phyloP scores from a whole-genome alignment of 208 protist genomes.

The Herpetomonas muscarum region DNA sequence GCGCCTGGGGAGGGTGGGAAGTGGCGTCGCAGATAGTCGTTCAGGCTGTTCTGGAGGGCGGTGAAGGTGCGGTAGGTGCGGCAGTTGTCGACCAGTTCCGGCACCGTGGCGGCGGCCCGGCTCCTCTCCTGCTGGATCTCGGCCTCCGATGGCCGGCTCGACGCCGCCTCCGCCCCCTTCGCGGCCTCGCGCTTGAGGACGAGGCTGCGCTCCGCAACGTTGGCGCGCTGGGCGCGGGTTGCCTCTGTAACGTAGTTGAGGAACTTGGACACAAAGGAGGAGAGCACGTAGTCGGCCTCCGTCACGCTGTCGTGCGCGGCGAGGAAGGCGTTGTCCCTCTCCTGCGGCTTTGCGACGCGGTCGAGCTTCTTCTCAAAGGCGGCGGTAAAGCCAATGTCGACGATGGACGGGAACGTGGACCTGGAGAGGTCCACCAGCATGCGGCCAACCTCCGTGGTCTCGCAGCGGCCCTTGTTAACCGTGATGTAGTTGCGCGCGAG shows the following conservation, averaged over 20 bases:
- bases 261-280: conserved; percentile 75
- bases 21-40: conserved; percentile 74
- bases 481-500: conserved; percentile 80
- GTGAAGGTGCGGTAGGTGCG: conserved; percentile 78
- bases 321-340: conserved; percentile 12
- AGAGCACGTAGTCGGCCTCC: conserved; percentile 81
- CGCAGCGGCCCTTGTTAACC: conserved; percentile 73
- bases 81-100: conserved; percentile 43
- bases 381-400: conserved; percentile 88
- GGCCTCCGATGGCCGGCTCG: conserved; percentile 22
- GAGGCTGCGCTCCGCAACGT: conserved; percentile 62
- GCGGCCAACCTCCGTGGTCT: conserved; percentile 75
- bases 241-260: conserved; percentile 88
- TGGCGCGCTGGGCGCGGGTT: conserved; percentile 56
- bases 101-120: conserved; percentile 41
- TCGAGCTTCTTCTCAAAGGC: conserved; percentile 87
- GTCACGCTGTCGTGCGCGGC: conserved; percentile 27
- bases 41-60: conserved; percentile 75
- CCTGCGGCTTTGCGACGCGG: conserved; percentile 73
- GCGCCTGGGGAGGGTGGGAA: conserved; percentile 40
- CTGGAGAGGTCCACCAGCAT: conserved; percentile 68
- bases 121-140: conserved; percentile 34
- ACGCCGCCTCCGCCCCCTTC: conserved; percentile 12
- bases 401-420: conserved; percentile 83
- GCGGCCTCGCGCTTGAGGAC: conserved; percentile 47